Evolutionary conservation across 306 rosid species (phyloP), one percentile per base, ranked within the genome.

Genomic region (Echinosophora koreensis): DNA sequence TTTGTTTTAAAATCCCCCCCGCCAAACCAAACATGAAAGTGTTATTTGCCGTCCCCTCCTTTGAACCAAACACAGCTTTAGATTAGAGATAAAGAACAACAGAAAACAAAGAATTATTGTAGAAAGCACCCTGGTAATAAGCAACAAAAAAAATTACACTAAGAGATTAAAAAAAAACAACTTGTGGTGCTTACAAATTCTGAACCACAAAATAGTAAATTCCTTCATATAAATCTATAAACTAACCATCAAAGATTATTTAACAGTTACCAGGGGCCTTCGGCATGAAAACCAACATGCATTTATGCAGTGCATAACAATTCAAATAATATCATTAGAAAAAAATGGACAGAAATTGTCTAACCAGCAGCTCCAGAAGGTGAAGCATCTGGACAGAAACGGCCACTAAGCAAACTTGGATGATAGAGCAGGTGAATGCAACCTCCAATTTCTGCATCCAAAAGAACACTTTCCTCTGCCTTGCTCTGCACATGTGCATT

Each of bases 321-420:
- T n/a, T 35, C 75, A 82, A 16, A 27, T 63, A 67, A 18, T 50
- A 69, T 55, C 58, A 77, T 27, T 5, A 9, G 30, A 66, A 52
- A 59, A 69, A 42, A 42, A 54, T 47, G 6, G 5, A 77, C n/a
- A 59, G 59, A 84, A 77, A 71, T 64, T 18, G 62, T 61, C 86
- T 41, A 73, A 91, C 99, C 99, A 88, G 99, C 84, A 75, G 97
- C 92, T 77, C 97, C 97, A 69, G 85, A 87, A 47, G 99, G 99
- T 51, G 99, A 95, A 89, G 96, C 97, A 86, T 92, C 99, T 39
- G 99, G 97, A 82, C 99, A 95, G 84, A 88, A 95, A 71, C 99
- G 90, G 67, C 99, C 99, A 50, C 82, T 91, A 42, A 95, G 97
- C 89, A 95, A 86, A 87, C 91, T 86, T 38, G 99, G 99, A 81